Evolutionary conservation across 257 asterid genomes (phyloP).

Genomic region (Nicotiana tomentosiformis): DNA sequence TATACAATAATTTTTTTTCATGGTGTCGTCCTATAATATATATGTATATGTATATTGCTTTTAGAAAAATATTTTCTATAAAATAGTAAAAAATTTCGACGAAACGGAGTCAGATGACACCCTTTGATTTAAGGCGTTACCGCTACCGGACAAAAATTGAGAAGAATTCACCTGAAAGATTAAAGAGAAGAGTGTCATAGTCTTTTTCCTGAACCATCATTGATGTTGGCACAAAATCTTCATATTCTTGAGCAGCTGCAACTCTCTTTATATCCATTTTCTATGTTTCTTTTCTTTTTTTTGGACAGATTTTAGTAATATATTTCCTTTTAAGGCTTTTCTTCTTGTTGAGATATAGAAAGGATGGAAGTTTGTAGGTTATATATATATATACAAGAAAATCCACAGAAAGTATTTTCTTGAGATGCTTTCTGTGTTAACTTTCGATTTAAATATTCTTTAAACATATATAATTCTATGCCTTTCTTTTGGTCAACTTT

Average conservation of each 20-base stretch:
- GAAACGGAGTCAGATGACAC: too few relatives aligned
- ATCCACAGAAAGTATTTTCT: neutral
- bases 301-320: neutral
- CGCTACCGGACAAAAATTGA: neutral
- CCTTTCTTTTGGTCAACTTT: neutral
- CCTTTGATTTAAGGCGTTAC: too few relatives aligned
- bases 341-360: neutral
- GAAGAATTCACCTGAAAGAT: slow-evolving; percentile 44
- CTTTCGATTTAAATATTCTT: slow-evolving; percentile 7
- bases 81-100: too few relatives aligned
- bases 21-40: too few relatives aligned
- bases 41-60: too few relatives aligned
- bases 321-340: neutral
- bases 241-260: slow-evolving; percentile 18
- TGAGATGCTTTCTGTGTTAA: neutral
- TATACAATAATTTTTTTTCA: too few relatives aligned
- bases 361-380: too few relatives aligned
- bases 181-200: slow-evolving; percentile 44
- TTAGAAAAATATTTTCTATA: too few relatives aligned
- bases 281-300: neutral
- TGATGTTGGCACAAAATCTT: slow-evolving; percentile 42
- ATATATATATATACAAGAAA: neutral
- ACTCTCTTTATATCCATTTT: slow-evolving; percentile 27
- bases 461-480: neutral
- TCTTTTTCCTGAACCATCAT: slow-evolving; percentile 49